Base-by-base conservation (phyloP, 805 yeast species). In the Kockiozyma suomiensis region DNA sequence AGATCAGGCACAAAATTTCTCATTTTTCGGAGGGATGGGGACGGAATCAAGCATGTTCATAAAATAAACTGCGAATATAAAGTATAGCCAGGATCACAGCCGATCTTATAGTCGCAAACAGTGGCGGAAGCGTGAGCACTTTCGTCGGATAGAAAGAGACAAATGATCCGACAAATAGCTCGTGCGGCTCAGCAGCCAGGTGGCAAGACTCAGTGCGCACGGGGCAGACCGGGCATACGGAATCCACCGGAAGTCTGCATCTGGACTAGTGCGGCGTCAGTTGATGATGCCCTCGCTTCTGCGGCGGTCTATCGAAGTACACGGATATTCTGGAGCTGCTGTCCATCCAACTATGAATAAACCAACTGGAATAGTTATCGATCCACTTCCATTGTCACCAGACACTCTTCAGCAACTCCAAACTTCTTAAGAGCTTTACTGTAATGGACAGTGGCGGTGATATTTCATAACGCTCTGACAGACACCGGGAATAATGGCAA, bases 301-400 rank as follows among this genome's bases (percentile, higher is more conserved):
- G n/a, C n/a, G n/a, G n/a, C n/a, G n/a, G n/a, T n/a, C n/a, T n/a
- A n/a, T n/a, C n/a, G n/a, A n/a, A n/a, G n/a, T n/a, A n/a, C 85
- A 82, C 62, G 76, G 83, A 23, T 79, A 71, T 8, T 65, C 65
- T 49, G 72, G 71, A 30, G 70, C 68, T 56, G 83, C 80, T 0
- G 87, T 76, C 90, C 90, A 86, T 7, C 86, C 87, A 68, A 84
- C 78, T 70, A 85, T 72, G 67, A 86, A 82, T 47, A 84, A 73
- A 12, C 87, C 87, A 23, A 74, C 76, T 0, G 85, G 81, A 71
- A 83, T 75, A 37, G 79, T 64, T n/a, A 66, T 35, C 8, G 66
- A 58, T 5, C 69, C 74, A 67, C 3, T 82, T 78, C 82, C 82
- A 84, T 79, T 1, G 83, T 76, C 7, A 79, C 79, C 60, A 85